Percentiles rank a stretch among this genome's conserved stretches.
phyloP scores from a whole-genome alignment of 2,329 filamentous ascomycete genomes.

The Fusarium nisikadoi region DNA sequence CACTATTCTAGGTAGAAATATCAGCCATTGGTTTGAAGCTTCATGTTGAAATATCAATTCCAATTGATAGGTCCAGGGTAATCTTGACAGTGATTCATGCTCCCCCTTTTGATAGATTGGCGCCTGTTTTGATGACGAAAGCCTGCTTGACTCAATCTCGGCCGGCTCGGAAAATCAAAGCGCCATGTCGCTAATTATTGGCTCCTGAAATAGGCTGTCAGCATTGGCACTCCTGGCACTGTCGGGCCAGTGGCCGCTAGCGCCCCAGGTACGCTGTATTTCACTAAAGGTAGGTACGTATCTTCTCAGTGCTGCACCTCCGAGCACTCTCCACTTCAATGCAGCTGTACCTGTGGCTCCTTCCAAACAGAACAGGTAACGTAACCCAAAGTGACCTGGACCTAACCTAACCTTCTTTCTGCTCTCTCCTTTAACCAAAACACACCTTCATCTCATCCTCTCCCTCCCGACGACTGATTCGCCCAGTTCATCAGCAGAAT shows the following conservation, averaged over 20 bases:
- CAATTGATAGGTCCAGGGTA: background rate
- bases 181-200: conserved; percentile 6
- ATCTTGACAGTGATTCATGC: background rate
- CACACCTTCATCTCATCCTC: conserved; percentile 37
- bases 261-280: conserved; percentile 10
- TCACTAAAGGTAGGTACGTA: conserved; percentile 16
- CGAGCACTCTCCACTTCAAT: conserved; percentile 9
- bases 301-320: conserved; percentile 16
- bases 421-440: conserved; percentile 44
- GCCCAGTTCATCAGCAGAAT: conserved; percentile 43
- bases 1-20: background rate
- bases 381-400: conserved; percentile 43
- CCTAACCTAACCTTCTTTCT: conserved; percentile 20
- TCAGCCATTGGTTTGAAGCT: background rate
- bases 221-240: conserved; percentile 12
- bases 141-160: conserved; percentile 29
- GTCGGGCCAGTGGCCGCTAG: background rate
- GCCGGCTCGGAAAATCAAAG: conserved; percentile 34
- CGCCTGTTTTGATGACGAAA: conserved; percentile 23
- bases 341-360: conserved; percentile 17
- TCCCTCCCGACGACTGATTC: conserved; percentile 40
- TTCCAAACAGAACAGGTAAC: conserved; percentile 51
- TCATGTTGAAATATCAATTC: no score
- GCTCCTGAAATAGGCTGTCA: conserved; percentile 27
- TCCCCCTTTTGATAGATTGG: conserved; percentile 24